phyloP scores from a whole-genome alignment of 495 filamentous ascomycete species.

The Parmelia sp. region DNA sequence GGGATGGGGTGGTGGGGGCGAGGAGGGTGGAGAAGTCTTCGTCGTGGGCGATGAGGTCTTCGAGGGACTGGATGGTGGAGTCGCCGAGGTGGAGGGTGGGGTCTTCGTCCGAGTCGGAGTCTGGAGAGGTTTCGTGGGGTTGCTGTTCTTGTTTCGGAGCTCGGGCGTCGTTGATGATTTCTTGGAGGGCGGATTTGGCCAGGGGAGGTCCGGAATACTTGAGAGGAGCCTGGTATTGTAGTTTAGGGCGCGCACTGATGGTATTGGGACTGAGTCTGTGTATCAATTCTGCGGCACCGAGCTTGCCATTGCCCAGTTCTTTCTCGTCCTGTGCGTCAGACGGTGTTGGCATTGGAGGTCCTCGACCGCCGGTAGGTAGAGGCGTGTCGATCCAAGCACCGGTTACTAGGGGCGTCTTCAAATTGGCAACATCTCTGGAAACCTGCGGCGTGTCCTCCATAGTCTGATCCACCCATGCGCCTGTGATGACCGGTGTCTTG shows the following conservation, averaged over 20 bases:
- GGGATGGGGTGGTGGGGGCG: slow-evolving; percentile 14
- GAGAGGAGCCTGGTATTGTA: slow-evolving; percentile 17
- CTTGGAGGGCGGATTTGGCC: slow-evolving; percentile 46
- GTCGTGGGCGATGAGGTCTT: slow-evolving; percentile 47
- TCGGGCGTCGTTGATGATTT: slow-evolving; percentile 46
- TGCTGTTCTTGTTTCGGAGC: slow-evolving; percentile 25
- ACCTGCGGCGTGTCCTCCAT: slow-evolving; percentile 18
- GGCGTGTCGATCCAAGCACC: slow-evolving; percentile 52
- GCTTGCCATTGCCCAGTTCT: slow-evolving; percentile 13
- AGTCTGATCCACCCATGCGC: slow-evolving; percentile 43
- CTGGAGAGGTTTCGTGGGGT: slow-evolving; percentile 13
- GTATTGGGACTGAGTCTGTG: slow-evolving; percentile 23
- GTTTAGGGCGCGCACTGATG: slow-evolving; percentile 12
- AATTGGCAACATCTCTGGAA: slow-evolving; percentile 15
- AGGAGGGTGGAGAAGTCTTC: slow-evolving; percentile 23
- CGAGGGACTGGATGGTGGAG: slow-evolving; percentile 57
- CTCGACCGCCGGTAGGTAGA: slow-evolving; percentile 35
- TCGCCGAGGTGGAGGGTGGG: slow-evolving; percentile 46
- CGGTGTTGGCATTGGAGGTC: slow-evolving; percentile 17
- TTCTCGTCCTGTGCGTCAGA: slow-evolving; percentile 21
- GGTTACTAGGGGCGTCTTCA: slow-evolving; percentile 44
- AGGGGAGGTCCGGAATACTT: slow-evolving; percentile 35
- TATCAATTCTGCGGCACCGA: slow-evolving; percentile 23
- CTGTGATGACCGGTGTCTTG: slow-evolving; percentile 41
- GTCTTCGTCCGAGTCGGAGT: slow-evolving; percentile 30